phyloP scores from a whole-genome alignment of 2,329 filamentous ascomycete genomes.

The Ophiobolus disseminans region DNA sequence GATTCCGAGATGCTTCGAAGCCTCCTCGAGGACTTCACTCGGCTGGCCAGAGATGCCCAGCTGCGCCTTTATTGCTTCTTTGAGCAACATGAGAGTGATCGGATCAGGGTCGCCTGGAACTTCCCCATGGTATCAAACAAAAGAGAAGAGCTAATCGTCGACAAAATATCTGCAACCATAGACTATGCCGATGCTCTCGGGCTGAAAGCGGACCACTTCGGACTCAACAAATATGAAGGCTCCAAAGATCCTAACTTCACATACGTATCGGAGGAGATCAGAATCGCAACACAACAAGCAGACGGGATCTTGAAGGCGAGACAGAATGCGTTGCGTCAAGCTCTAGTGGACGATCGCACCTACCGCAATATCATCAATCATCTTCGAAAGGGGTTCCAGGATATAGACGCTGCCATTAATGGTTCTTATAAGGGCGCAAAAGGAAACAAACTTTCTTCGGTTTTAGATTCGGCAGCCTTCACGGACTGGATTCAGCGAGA shows the following conservation, averaged over 20 bases:
- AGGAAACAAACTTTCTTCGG: slow-evolving; percentile 16
- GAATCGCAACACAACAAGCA: slow-evolving; percentile 23
- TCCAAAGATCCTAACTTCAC: slow-evolving; percentile 37
- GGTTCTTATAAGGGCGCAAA: slow-evolving; percentile 19
- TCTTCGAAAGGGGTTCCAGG: slow-evolving; percentile 27
- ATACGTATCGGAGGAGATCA: slow-evolving; percentile 35
- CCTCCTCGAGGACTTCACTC: slow-evolving; percentile 26
- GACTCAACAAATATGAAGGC: slow-evolving; percentile 38
- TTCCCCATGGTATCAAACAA: slow-evolving; percentile 13
- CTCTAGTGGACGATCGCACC: slow-evolving; percentile 22
- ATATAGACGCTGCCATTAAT: slow-evolving; percentile 20
- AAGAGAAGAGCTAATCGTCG: slow-evolving; percentile 36
- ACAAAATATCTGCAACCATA: slow-evolving; percentile 34
- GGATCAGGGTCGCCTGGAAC: slow-evolving; percentile 19
- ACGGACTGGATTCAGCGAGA: slow-evolving; percentile 18
- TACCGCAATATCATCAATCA: slow-evolving; percentile 24
- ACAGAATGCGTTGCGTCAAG: slow-evolving; percentile 26
- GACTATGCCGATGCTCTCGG: slow-evolving; percentile 26
- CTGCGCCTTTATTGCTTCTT: slow-evolving; percentile 32
- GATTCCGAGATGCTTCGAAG: slow-evolving; percentile 20
- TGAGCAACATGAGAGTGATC: slow-evolving; percentile 27
- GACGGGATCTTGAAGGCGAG: slow-evolving; percentile 28
- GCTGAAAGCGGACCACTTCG: slow-evolving; percentile 39
- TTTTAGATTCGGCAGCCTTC: slow-evolving; percentile 19
- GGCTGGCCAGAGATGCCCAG: slow-evolving; percentile 21